Conservation (phyloP, 805 yeast species). For the Teunomyces panamensis region DNA sequence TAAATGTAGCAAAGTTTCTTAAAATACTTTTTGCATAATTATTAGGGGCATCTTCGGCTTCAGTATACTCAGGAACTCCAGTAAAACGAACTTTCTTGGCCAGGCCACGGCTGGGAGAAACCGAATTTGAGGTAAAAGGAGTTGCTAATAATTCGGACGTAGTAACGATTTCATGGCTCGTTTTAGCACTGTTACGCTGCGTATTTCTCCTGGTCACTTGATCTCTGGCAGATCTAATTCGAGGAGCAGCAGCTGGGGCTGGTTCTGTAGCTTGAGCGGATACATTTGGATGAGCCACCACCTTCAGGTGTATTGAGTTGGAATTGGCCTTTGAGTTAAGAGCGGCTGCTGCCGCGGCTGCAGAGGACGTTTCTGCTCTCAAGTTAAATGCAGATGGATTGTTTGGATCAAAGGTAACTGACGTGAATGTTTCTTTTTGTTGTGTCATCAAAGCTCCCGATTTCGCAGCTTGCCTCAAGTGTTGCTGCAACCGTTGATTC, state of each 20-base stretch:
- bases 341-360: background rate
- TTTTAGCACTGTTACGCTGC: conserved; percentile 23
- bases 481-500: conserved; percentile 37
- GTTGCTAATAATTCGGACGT: background rate
- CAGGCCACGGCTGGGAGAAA: conserved; percentile 2
- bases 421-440: conserved; percentile 31
- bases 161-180: background rate
- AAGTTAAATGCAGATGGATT: conserved; percentile 23
- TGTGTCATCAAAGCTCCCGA: conserved; percentile 37
- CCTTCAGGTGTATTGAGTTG: background rate
- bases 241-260: conserved; percentile 5
- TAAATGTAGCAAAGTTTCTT: conserved; percentile 38
- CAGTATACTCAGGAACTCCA: conserved; percentile 51
- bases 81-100: conserved; percentile 48
- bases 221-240: conserved; percentile 15
- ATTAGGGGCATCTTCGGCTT: conserved; percentile 56
- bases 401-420: conserved; percentile 41
- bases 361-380: conserved; percentile 1
- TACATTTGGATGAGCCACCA: background rate
- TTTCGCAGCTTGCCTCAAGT: conserved; percentile 36
- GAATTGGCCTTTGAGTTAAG: background rate
- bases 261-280: background rate
- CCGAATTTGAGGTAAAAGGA: conserved; percentile 8
- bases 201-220: conserved; percentile 29
- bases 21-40: conserved; percentile 33